Evolutionary conservation across 345 rosid species (phyloP), one percentile per base, ranked within the genome.

Genomic region (Barbarea vulgaris): DNA sequence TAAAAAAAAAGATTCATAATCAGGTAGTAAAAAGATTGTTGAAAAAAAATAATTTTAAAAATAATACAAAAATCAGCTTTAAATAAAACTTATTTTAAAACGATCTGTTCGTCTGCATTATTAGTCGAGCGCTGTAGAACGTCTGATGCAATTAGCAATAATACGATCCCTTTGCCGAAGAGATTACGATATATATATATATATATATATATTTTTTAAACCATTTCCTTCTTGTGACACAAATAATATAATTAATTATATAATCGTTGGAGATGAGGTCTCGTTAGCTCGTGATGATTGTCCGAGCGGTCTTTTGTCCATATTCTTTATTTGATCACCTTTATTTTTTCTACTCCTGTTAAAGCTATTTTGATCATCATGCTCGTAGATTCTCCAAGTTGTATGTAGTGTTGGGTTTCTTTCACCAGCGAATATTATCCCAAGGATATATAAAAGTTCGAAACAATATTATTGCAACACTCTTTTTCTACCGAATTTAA

Each of bases 381-480:
- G 67, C 67, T 56, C n/a, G 67, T 62, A 56, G 81, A 77, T 77
- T 77, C 81, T 77, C 81, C 81, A 77, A 71, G 72, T 71, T 77
- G 81, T 77, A 77, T 77, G 77, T 70, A 19, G 77, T 64, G 76
- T 70, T 71, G 68, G 36, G 68, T 77, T 70, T 70, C 81, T 70
- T 64, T 70, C 81, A 70, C 77, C 80, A 77, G 76, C 76, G 80
- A 70, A 77, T 77, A 77, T 56, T 77, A 51, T 64, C 72, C 8
- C 54, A 64, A 34, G 14, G 6, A 77, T 27, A 19, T 64, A 55
- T 19, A 39, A 41, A 52, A 69, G 41, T 36, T 36, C 9, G 19
- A 54, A 69, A 36, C 15, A 63, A 46, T 70, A 70, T 14, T 70
- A 70, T 14, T 24, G 10, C 9, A 11, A 54, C 13, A 7, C 59